Evolutionary conservation across 2,329 filamentous ascomycete species (phyloP).

Genomic region (Pochonia chlamydosporia): DNA sequence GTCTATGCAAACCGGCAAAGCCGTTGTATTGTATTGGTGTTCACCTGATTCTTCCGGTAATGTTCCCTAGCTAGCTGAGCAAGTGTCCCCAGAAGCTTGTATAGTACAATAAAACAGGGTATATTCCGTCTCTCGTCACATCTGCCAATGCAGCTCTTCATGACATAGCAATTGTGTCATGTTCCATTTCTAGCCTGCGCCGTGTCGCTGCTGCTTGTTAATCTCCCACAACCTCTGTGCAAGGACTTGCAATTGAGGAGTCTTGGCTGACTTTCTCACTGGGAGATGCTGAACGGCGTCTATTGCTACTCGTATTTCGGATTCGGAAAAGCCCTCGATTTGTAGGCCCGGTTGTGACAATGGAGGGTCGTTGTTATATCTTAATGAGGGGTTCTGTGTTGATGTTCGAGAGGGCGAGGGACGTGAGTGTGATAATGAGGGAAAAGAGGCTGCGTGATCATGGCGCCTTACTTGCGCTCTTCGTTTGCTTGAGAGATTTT

Average conservation of each 20-base stretch:
- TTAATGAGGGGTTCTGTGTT: background rate
- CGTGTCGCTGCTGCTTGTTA: background rate
- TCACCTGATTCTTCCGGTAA: background rate
- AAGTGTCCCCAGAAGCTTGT: background rate
- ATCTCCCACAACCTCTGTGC: background rate
- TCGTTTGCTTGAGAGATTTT: background rate
- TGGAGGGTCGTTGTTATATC: background rate
- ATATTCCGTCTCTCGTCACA: background rate
- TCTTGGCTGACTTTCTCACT: background rate
- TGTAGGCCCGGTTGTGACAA: background rate
- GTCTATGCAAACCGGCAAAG: background rate
- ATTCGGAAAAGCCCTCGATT: background rate
- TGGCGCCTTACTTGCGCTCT: background rate
- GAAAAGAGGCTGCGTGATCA: background rate
- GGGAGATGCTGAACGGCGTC: background rate
- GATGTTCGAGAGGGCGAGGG: background rate
- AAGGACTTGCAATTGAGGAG: background rate
- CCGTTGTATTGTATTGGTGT: background rate
- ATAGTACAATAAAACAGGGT: background rate
- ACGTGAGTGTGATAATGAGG: background rate
- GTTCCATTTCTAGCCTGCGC: background rate
- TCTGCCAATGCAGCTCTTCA: no score
- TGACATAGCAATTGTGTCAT: background rate
- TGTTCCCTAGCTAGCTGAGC: background rate
- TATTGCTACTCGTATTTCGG: conserved; percentile 3